Conservation (phyloP, 352 stramenopile genomes). For the Pythium oligandrum region DNA sequence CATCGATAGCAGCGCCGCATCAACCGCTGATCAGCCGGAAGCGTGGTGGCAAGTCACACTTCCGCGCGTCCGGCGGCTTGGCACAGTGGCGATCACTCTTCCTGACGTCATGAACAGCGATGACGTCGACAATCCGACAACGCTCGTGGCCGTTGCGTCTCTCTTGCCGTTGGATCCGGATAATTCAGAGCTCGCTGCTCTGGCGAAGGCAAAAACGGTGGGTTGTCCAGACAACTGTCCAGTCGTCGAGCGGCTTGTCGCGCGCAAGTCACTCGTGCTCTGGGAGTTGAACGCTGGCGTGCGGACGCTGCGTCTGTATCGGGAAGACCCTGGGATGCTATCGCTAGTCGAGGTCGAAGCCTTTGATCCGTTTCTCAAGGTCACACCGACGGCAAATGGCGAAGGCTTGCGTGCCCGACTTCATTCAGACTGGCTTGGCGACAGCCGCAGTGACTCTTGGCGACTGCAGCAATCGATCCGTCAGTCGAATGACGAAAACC, state of each 20-base stretch:
- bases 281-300: conserved; percentile 42
- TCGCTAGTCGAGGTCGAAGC: conserved; percentile 48
- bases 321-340: conserved; percentile 27
- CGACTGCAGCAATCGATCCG: conserved; percentile 42
- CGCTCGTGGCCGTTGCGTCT: conserved; percentile 34
- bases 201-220: not conserved
- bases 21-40: conserved; percentile 2
- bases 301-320: conserved; percentile 48
- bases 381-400: conserved; percentile 42
- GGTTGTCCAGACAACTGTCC: conserved; percentile 49
- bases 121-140: not conserved
- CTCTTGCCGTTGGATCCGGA: conserved; percentile 13
- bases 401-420: conserved; percentile 36
- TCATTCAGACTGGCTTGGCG: conserved; percentile 41
- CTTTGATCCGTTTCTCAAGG: conserved; percentile 36
- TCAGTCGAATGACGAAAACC: conserved; percentile 55
- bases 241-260: conserved; percentile 14
- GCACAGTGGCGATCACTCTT: conserved; percentile 50
- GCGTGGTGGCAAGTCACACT: conserved; percentile 61
- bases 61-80: conserved; percentile 29
- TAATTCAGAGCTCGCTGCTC: not conserved
- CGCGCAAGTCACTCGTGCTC: conserved; percentile 38
- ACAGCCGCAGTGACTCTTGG: conserved; percentile 38
- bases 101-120: conserved; percentile 22
- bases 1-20: no score